phyloP scores from a whole-genome alignment of 371 early-diverging fungal genomes.

The Mortierella sp. region DNA sequence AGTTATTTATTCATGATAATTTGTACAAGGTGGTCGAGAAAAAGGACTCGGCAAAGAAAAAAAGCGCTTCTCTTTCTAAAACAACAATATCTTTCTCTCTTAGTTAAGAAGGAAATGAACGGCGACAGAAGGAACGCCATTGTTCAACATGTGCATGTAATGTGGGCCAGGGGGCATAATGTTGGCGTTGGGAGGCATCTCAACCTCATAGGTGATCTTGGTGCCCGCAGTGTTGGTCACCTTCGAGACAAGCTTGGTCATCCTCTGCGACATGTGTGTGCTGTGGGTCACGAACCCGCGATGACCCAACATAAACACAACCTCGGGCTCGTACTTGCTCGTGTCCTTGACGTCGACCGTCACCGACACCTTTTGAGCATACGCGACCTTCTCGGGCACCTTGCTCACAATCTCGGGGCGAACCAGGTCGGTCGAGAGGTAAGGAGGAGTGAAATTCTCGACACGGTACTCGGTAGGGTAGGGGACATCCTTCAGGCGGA shows the following conservation, averaged over 20 bases:
- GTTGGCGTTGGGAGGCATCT: conserved; percentile 65
- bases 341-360: conserved; percentile 39
- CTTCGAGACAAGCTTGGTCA: conserved; percentile 57
- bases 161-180: conserved; percentile 72
- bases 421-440: conserved; percentile 60
- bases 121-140: conserved; percentile 62
- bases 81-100: neutral
- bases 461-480: conserved; percentile 73
- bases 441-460: conserved; percentile 72
- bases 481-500: conserved; percentile 13
- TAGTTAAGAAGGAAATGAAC: conserved; percentile 39
- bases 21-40: neutral
- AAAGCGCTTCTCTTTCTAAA: neutral
- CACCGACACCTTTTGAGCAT: conserved; percentile 56
- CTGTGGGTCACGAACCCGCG: conserved; percentile 74
- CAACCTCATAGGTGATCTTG: conserved; percentile 49
- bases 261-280: conserved; percentile 72
- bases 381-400: conserved; percentile 60
- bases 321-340: conserved; percentile 22
- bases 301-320: conserved; percentile 45
- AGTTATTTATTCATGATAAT: neutral
- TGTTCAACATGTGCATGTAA: conserved; percentile 66
- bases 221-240: conserved; percentile 45
- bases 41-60: neutral
- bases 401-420: conserved; percentile 63